Conservation (phyloP, 306 rosid genomes). For the Vigna trinervia region DNA sequence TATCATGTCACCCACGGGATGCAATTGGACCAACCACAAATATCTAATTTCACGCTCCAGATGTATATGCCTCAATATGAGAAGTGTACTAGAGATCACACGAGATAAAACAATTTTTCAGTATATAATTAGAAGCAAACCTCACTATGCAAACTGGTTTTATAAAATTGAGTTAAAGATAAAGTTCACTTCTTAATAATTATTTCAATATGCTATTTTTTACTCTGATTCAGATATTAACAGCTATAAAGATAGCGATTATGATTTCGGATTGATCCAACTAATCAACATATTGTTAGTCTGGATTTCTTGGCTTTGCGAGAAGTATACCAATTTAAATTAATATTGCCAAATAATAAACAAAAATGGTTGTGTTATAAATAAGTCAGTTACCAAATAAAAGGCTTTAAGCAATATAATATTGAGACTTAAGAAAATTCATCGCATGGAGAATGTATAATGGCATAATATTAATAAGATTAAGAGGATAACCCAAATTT, state of each 20-base stretch:
- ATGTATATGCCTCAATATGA: no score
- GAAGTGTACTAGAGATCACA: no score
- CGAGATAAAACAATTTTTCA: no score
- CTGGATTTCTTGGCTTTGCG: conserved; percentile 15
- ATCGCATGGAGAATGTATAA: conserved; percentile 27
- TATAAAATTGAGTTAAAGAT: no score
- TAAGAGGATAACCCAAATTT: conserved; percentile 71
- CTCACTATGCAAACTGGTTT: no score
- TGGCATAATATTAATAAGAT: conserved; percentile 41
- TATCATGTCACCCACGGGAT: no score
- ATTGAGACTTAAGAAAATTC: conserved; percentile 31
- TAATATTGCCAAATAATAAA: conserved; percentile 33
- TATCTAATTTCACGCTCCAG: no score
- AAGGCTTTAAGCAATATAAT: conserved; percentile 4
- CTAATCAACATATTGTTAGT: background rate
- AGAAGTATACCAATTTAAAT: conserved; percentile 7
- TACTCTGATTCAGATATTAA: conserved; percentile 30
- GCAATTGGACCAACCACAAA: no score
- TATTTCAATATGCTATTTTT: conserved; percentile 27
- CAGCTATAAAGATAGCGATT: conserved; percentile 23
- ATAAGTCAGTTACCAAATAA: conserved; percentile 11
- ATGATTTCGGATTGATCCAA: conserved; percentile 23
- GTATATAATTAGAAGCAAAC: no score
- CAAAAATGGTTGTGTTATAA: background rate
- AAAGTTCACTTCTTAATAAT: background rate